A percentile compares a stretch with the other conserved stretches of the same genome.
phyloP scores from a whole-genome alignment of 2,329 filamentous ascomycete genomes.

The Fusarium liriodendri region DNA sequence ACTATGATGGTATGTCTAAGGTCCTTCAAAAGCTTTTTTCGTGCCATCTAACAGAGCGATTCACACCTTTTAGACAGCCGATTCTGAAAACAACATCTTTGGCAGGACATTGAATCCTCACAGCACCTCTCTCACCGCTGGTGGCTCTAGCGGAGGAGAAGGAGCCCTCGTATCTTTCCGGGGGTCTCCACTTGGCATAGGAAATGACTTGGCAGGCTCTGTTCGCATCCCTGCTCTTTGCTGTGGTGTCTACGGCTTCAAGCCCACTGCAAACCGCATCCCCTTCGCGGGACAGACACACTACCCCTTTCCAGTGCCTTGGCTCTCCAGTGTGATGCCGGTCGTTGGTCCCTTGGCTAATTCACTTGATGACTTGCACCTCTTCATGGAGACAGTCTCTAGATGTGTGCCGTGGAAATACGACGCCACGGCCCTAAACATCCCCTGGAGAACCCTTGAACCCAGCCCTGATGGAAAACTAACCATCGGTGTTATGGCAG shows the following conservation, averaged over 20 bases:
- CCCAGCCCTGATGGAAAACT: not conserved
- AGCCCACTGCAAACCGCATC: not conserved
- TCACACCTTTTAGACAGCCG: not conserved
- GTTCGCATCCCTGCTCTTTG: not conserved
- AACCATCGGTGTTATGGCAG: not conserved
- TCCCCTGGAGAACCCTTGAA: not conserved
- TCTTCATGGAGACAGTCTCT: not conserved
- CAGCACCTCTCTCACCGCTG: not conserved
- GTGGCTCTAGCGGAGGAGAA: not conserved
- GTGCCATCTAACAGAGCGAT: not conserved
- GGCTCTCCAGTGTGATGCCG: not conserved
- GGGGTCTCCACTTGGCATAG: not conserved
- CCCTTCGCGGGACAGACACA: not conserved
- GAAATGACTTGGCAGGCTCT: not conserved
- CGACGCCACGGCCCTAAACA: not conserved
- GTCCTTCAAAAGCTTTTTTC: not conserved
- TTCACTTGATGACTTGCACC: not conserved
- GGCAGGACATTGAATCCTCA: not conserved
- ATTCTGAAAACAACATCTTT: not conserved
- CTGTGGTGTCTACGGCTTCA: not conserved
- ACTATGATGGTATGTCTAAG: not conserved
- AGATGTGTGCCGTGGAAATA: not conserved
- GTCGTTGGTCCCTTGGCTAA: not conserved
- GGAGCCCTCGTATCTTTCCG: not conserved
- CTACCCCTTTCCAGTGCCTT: not conserved